A percentile compares a stretch with the other conserved stretches of the same genome.
phyloP scores from a whole-genome alignment of 2,329 filamentous ascomycete species.

The Aspergillus fructus region DNA sequence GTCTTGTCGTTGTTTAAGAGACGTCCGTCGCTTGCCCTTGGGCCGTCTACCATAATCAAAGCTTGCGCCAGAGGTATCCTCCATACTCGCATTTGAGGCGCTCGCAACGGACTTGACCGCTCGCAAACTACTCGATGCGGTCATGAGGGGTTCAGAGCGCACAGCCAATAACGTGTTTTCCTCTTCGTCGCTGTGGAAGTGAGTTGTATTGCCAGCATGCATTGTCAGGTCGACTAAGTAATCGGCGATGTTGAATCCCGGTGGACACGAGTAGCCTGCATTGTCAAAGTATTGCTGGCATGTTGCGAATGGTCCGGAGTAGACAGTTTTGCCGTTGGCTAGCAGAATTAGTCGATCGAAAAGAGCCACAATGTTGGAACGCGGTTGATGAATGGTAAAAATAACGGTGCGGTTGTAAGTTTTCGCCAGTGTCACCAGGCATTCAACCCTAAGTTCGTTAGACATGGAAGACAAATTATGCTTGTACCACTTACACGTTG shows the following conservation, averaged over 20 bases:
- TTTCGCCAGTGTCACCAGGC: constrained; percentile 89
- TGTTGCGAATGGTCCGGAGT: constrained; percentile 82
- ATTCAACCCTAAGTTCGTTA: constrained; percentile 62
- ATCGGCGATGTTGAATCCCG: constrained; percentile 98
- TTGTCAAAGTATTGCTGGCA: constrained; percentile 93
- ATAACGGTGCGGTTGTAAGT: constrained; percentile 96
- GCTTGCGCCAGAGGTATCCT: constrained; percentile 61
- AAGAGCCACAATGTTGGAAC: constrained; percentile 95
- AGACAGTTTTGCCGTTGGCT: constrained; percentile 85
- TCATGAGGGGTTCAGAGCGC: constrained; percentile 60
- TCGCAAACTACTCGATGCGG: constrained; percentile 80
- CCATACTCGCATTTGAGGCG: constrained; percentile 71
- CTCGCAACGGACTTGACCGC: constrained; percentile 90
- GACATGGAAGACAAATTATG: too few species aligned
- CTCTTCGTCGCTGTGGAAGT: constrained; percentile 55
- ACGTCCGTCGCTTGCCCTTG: constrained; percentile 70
- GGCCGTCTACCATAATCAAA: constrained; percentile 65
- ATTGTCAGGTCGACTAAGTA: constrained; percentile 97
- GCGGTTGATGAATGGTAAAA: constrained; percentile 96
- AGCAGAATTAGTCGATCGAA: constrained; percentile 93
- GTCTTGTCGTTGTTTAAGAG: constrained; percentile 82
- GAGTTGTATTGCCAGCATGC: constrained; percentile 69
- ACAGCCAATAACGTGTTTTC: constrained; percentile 56
- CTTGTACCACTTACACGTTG: constrained; percentile 61
- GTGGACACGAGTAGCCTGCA: constrained; percentile 88